Percentiles rank a stretch among this genome's conserved stretches.
phyloP scores from a whole-genome alignment of 208 protist species.

The Strigomonas culicis region DNA sequence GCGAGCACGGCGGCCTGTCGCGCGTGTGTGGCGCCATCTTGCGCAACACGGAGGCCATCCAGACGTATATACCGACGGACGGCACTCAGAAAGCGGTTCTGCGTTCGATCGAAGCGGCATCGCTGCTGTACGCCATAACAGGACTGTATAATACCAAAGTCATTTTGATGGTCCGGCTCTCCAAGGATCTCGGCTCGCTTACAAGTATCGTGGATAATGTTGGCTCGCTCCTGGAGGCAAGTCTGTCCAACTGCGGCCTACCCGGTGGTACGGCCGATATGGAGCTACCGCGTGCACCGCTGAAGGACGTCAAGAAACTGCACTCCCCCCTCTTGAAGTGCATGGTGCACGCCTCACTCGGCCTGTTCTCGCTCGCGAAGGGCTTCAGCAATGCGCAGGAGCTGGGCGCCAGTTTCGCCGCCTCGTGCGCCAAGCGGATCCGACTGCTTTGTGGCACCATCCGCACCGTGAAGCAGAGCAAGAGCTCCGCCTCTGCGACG shows the following conservation, averaged over 20 bases:
- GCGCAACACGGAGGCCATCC: neutral
- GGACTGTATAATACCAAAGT: neutral
- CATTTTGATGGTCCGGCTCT: conserved; percentile 5
- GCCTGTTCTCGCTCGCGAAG: conserved; percentile 9
- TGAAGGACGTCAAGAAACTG: too few relatives aligned
- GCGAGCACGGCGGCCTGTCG: conserved; percentile 43
- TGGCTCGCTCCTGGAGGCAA: too few relatives aligned
- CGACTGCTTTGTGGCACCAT: too few relatives aligned
- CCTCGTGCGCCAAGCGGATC: neutral
- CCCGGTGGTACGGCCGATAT: too few relatives aligned
- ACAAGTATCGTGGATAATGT: too few relatives aligned
- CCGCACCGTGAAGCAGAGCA: too few relatives aligned
- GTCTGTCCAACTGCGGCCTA: too few relatives aligned
- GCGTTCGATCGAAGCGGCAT: neutral
- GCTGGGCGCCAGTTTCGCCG: neutral
- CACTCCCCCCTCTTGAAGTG: too few relatives aligned
- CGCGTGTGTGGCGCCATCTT: conserved; percentile 18
- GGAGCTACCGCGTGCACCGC: too few relatives aligned
- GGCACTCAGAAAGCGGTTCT: neutral
- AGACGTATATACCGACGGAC: neutral
- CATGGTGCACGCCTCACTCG: neutral
- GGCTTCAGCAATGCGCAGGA: conserved; percentile 4
- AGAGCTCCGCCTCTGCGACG: too few relatives aligned
- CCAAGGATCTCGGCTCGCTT: neutral
- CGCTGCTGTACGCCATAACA: conserved; percentile 3